phyloP scores from a whole-genome alignment of 495 filamentous ascomycete species.

The Penicillium flavigenum region DNA sequence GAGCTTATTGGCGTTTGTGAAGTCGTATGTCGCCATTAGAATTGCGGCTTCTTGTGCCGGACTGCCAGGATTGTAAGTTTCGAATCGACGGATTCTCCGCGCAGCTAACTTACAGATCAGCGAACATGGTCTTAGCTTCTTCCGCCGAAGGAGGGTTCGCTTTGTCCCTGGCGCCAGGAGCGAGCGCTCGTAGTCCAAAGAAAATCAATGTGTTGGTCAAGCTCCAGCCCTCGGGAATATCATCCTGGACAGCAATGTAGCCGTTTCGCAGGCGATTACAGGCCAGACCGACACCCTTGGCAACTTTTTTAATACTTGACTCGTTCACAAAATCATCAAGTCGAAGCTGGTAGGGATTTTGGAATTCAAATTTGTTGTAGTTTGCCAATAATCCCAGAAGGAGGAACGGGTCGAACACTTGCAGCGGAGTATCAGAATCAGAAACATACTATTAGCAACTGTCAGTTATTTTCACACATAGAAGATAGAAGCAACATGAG shows the following conservation, averaged over 20 bases:
- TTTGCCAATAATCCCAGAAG: slow-evolving; percentile 89
- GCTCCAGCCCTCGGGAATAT: slow-evolving; percentile 88
- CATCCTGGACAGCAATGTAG: slow-evolving; percentile 89
- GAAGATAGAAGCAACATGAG: neutral
- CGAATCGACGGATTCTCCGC: neutral
- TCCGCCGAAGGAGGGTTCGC: slow-evolving; percentile 59
- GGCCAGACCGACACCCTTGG: slow-evolving; percentile 67
- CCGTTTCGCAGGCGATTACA: slow-evolving; percentile 64
- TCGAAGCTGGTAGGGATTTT: slow-evolving; percentile 92
- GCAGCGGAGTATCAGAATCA: slow-evolving; percentile 63
- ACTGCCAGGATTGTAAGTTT: slow-evolving; percentile 47
- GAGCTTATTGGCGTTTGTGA: slow-evolving; percentile 90
- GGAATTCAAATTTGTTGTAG: slow-evolving; percentile 99
- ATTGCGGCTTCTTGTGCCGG: slow-evolving; percentile 76
- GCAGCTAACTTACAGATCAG: slow-evolving; percentile 52
- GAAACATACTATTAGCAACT: slow-evolving; percentile 69
- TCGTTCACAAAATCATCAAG: slow-evolving; percentile 99
- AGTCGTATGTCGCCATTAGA: slow-evolving; percentile 86
- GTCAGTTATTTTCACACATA: slow-evolving; percentile 3
- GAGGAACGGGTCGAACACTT: slow-evolving; percentile 72
- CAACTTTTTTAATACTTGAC: slow-evolving; percentile 75
- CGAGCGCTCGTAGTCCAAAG: slow-evolving; percentile 77
- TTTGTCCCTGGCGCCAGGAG: slow-evolving; percentile 61
- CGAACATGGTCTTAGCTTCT: slow-evolving; percentile 75
- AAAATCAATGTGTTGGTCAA: slow-evolving; percentile 75